Percentiles rank a stretch among this genome's conserved stretches.
phyloP scores from a whole-genome alignment of 192 early-diverging fungal species.

The Mortierella claussenii region DNA sequence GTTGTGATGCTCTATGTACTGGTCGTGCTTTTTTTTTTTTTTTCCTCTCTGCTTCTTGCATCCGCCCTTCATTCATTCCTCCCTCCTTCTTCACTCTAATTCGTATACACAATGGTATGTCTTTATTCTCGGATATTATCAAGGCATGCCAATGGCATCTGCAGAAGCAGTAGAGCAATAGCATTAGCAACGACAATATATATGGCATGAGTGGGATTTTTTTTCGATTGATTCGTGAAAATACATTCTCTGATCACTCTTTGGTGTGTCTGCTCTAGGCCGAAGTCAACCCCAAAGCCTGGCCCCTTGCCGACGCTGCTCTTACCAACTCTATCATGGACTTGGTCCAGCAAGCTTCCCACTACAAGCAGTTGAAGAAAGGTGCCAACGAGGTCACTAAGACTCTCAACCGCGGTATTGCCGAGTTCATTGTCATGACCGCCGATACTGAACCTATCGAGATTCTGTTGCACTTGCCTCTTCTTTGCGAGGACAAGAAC shows the following conservation, averaged over 20 bases:
- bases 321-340: conserved; percentile 95
- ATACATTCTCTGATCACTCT: no score
- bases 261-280: conserved; percentile 18
- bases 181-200: no score
- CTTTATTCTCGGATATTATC: no score
- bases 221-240: no score
- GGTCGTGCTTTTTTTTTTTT: conserved; percentile 10
- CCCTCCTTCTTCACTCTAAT: background rate
- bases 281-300: conserved; percentile 78
- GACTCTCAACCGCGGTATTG: conserved; percentile 98
- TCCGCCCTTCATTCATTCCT: background rate
- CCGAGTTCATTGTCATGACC: conserved; percentile 99
- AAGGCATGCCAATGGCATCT: no score
- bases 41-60: conserved; percentile 3
- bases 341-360: conserved; percentile 97
- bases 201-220: no score
- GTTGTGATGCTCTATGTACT: background rate
- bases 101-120: conserved; percentile 14
- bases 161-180: no score
- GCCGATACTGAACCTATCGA: conserved; percentile 98
- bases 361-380: conserved; percentile 99
- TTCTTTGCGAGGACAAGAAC: conserved; percentile 99
- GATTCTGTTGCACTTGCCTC: conserved; percentile 96
- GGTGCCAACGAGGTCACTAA: conserved; percentile 99
- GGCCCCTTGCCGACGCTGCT: conserved; percentile 90